Conservation (phyloP, 2,329 filamentous ascomycete species). For the Zymoseptoria passerinii region DNA sequence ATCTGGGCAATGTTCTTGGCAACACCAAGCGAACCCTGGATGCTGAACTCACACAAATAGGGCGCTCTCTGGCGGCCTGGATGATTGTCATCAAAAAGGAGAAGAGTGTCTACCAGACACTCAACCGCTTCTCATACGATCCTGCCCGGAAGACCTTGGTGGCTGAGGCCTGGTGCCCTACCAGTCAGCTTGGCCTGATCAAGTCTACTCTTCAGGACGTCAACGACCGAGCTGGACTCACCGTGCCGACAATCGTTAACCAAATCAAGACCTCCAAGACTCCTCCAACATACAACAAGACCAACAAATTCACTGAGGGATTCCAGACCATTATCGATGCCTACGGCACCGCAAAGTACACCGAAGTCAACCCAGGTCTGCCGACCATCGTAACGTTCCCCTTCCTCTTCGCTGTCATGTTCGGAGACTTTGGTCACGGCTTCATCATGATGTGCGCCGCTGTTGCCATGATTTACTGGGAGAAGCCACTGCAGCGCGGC, state of each 20-base stretch:
- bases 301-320: conserved; percentile 94
- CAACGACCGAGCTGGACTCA: conserved; percentile 87
- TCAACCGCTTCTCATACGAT: conserved; percentile 96
- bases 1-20: conserved; percentile 82
- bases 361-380: conserved; percentile 91
- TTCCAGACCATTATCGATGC: conserved; percentile 99
- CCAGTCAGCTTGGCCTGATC: conserved; percentile 79
- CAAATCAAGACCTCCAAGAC: conserved; percentile 96
- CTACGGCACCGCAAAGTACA: conserved; percentile 95
- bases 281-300: conserved; percentile 93
- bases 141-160: conserved; percentile 92
- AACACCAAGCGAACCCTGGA: conserved; percentile 94
- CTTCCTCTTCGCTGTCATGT: conserved; percentile 99
- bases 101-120: conserved; percentile 90
- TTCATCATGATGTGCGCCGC: conserved; percentile 79
- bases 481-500: conserved; percentile 69
- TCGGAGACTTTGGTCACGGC: conserved; percentile 94
- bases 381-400: conserved; percentile 96
- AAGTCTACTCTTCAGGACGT: conserved; percentile 92
- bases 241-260: conserved; percentile 98
- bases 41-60: conserved; percentile 88
- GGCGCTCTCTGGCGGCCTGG: conserved; percentile 86
- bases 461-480: conserved; percentile 90
- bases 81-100: conserved; percentile 97
- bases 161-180: conserved; percentile 95